Evolutionary conservation across 371 early-diverging fungal genomes (phyloP).

Genomic region (Gilbertella persicaria): DNA sequence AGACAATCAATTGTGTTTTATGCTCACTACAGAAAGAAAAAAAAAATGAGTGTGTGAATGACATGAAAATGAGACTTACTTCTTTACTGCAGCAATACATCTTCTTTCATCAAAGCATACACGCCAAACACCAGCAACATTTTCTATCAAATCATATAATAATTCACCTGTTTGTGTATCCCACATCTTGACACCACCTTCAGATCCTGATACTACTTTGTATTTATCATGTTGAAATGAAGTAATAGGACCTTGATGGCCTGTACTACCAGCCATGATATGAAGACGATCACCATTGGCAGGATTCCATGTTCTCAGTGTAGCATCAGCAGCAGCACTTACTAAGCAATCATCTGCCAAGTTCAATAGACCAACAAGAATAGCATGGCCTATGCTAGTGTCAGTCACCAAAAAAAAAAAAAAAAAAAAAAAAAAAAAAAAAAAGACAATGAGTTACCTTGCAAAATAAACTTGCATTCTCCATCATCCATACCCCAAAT

Average conservation of each 20-base stretch:
- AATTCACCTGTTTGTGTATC: conserved; percentile 81
- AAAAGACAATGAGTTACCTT: conserved; percentile 14
- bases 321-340: conserved; percentile 94
- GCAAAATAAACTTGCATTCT: conserved; percentile 63
- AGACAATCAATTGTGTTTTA: conserved; percentile 53
- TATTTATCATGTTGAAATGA: conserved; percentile 91
- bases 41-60: neutral
- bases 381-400: conserved; percentile 75
- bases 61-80: conserved; percentile 21
- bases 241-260: conserved; percentile 87
- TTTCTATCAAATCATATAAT: conserved; percentile 72
- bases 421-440: neutral
- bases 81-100: conserved; percentile 86
- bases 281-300: conserved; percentile 67
- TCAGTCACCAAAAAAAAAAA: neutral
- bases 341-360: conserved; percentile 82
- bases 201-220: conserved; percentile 90
- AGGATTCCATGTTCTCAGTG: conserved; percentile 93
- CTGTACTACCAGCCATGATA: conserved; percentile 48
- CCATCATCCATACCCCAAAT: conserved; percentile 95
- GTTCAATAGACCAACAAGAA: conserved; percentile 91
- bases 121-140: conserved; percentile 86
- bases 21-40: conserved; percentile 25
- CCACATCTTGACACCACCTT: conserved; percentile 93
- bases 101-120: conserved; percentile 82